A percentile compares a stretch with the other conserved stretches of the same genome.
These are phyloP conservation scores for Solanum ahanhuiri DNA, from an alignment of 257 asterid genomes.

Conservation along the genomic window DNA sequence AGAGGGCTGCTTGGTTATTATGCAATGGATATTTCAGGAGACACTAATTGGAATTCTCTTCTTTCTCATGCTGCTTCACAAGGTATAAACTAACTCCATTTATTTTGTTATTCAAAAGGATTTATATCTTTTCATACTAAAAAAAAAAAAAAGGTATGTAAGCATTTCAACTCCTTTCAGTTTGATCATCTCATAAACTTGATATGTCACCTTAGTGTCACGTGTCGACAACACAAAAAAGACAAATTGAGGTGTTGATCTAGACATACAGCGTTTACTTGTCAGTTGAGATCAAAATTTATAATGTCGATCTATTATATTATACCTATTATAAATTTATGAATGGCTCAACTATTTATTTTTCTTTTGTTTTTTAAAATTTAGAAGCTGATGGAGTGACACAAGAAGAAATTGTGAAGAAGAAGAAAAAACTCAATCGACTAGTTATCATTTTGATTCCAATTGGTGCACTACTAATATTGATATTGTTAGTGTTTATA, in stretches of 20 bases:
- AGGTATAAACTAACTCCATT: neutral
- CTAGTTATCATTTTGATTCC: conserved; percentile 3
- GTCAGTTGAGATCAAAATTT: neutral
- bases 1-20: conserved; percentile 29
- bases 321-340: neutral
- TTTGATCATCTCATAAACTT: neutral
- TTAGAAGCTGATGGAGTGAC: neutral
- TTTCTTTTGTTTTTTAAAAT: neutral
- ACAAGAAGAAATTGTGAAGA: neutral
- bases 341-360: neutral
- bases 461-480: neutral
- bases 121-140: neutral
- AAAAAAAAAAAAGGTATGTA: neutral
- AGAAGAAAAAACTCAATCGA: neutral
- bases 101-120: neutral
- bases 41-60: neutral
- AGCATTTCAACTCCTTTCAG: neutral
- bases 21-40: neutral
- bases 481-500: neutral
- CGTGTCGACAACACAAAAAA: neutral
- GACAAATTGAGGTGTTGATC: too few relatives aligned
- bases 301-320: neutral
- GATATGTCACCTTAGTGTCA: neutral
- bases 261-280: neutral
- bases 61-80: conserved; percentile 11